phyloP scores from a whole-genome alignment of 495 filamentous ascomycete species.

The Rostrohypoxylon terebratum region DNA sequence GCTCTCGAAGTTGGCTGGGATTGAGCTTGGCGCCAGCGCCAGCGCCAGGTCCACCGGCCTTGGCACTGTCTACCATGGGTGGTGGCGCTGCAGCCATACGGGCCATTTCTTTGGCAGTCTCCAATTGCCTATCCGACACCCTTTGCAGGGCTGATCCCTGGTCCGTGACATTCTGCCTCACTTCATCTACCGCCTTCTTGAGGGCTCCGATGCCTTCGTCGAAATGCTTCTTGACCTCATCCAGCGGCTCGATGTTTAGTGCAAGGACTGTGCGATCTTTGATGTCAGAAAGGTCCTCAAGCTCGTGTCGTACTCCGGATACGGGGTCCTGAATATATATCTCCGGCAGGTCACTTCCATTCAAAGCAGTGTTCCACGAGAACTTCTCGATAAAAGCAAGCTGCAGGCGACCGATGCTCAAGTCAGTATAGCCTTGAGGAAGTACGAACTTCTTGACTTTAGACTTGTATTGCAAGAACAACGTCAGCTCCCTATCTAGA shows the following conservation, averaged over 20 bases:
- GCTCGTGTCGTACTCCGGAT: conserved; percentile 92
- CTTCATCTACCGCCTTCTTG: conserved; percentile 80
- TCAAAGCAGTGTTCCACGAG: conserved; percentile 95
- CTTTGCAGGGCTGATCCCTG: conserved; percentile 83
- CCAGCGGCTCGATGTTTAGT: conserved; percentile 91
- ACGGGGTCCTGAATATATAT: conserved; percentile 98
- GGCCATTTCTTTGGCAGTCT: conserved; percentile 90
- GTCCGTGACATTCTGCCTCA: conserved; percentile 81
- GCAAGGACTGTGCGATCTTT: conserved; percentile 95
- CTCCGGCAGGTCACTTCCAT: conserved; percentile 92
- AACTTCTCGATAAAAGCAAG: conserved; percentile 99
- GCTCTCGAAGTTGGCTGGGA: conserved; percentile 71
- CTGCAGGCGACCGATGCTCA: conserved; percentile 88
- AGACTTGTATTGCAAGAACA: conserved; percentile 97
- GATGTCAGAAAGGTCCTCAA: conserved; percentile 94
- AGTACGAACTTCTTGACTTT: conserved; percentile 97
- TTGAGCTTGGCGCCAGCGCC: conserved; percentile 52
- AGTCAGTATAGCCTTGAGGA: conserved; percentile 80
- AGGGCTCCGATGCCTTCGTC: conserved; percentile 90
- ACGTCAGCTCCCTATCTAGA: conserved; percentile 85
- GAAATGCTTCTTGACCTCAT: conserved; percentile 96
- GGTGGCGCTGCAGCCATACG: conserved; percentile 78
- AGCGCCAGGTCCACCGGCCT: conserved; percentile 38
- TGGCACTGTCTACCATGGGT: conserved; percentile 55
- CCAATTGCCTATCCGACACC: conserved; percentile 92